Evolutionary conservation across 768 basidiomycete species (phyloP), one percentile per base, ranked within the genome.

Genomic region (Leccinum rimulosum): DNA sequence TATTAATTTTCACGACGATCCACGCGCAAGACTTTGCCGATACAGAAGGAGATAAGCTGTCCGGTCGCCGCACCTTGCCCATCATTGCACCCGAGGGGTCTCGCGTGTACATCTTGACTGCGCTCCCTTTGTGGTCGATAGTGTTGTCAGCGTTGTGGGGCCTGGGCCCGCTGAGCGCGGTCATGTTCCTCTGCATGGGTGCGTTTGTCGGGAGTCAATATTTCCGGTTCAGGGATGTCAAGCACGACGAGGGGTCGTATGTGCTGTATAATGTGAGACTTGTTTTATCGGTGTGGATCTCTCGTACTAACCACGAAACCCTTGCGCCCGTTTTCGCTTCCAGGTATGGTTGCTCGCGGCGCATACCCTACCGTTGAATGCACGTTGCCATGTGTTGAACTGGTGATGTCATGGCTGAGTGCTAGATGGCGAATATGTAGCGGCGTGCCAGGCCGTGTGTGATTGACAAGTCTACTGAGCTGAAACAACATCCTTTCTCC

Each of bases 21-120:
- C 75, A 78, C 35, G 71, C 73, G 1, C 72, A 75, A 57, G 75
- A 76, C 47, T 76, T 76, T 55, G 60, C 64, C 2, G 75, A 76
- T 30, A 65, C 65, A 19, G 62, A 65, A 10, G 75, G 75, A 4
- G 75, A 76, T 52, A 58, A 55, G 25, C 59, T 43, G 27, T 59
- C 66, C 14, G 74, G 75, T 9, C 68, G 74, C 33, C 64, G 58
- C 11, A 76, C 74, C 0, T 57, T 74, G 11, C 73, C 75, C 4
- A 68, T 75, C 30, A 54, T 65, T 17, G 55, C 61, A 0, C 65
- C 62, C 1, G 55, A 67, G 50, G 62, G 58, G 12, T 68, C 64
- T 6, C 57, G 57, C 2, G n/a, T 56, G 6, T 57, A 55, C 22
- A 66, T 66, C 19, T 48, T 58, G 25, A 25, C 60, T 12, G 64